phyloP scores from a whole-genome alignment of 176 grass and related monocot genomes.

The Triticum monococcum region DNA sequence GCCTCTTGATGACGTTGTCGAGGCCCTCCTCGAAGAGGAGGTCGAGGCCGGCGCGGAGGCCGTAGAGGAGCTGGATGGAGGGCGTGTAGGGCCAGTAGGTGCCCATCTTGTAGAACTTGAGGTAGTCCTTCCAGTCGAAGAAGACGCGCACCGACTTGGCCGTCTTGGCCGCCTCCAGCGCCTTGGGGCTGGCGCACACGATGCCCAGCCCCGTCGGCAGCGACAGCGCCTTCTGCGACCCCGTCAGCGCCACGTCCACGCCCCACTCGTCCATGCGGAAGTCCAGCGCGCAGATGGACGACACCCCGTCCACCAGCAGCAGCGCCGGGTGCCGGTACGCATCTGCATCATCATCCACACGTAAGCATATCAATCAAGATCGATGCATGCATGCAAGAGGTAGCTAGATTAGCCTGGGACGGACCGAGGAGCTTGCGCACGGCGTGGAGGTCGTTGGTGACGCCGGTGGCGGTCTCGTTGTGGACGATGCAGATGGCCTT shows the following conservation, averaged over 20 bases:
- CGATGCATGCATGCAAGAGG: background rate
- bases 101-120: constrained; percentile 77
- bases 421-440: constrained; percentile 71
- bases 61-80: constrained; percentile 93
- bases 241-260: constrained; percentile 92
- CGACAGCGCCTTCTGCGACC: constrained; percentile 95
- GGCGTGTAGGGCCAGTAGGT: constrained; percentile 94
- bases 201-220: constrained; percentile 92
- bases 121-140: constrained; percentile 99
- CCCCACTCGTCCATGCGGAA: constrained; percentile 99
- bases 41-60: constrained; percentile 83
- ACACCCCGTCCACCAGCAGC: constrained; percentile 87
- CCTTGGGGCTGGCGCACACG: constrained; percentile 81
- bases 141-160: constrained; percentile 88
- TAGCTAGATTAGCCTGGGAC: background rate
- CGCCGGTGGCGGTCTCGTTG: constrained; percentile 98
- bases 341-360: constrained; percentile 38
- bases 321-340: constrained; percentile 67
- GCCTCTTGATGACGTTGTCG: constrained; percentile 72
- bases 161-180: constrained; percentile 72
- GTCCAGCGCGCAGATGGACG: constrained; percentile 88
- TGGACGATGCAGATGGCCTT: constrained; percentile 97
- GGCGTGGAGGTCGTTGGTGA: constrained; percentile 80
- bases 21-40: constrained; percentile 91
- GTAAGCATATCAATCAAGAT: background rate